phyloP scores from a whole-genome alignment of 352 stramenopile species.

The Thraustochytrium sp. region DNA sequence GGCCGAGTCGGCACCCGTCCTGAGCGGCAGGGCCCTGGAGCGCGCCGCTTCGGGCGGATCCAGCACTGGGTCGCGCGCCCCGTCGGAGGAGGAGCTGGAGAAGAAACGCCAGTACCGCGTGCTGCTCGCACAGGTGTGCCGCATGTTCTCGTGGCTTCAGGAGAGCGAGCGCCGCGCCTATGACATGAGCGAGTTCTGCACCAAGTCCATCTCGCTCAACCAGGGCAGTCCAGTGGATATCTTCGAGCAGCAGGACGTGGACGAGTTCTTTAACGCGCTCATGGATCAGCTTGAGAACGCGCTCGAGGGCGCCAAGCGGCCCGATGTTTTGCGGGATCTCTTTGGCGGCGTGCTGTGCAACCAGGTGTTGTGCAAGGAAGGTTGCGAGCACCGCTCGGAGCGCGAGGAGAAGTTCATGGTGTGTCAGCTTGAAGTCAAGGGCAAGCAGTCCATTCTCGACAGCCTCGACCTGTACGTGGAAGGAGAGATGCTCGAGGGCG shows the following conservation, averaged over 20 bases:
- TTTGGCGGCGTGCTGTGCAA: constrained; percentile 58
- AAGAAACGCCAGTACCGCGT: not conserved
- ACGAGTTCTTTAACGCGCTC: constrained; percentile 49
- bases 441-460: constrained; percentile 48
- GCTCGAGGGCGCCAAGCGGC: not conserved
- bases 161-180: constrained; percentile 46
- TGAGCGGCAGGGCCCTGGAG: too few species aligned
- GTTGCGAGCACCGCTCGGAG: constrained; percentile 55
- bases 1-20: not conserved
- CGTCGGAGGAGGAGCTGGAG: not conserved
- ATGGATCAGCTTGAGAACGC: constrained; percentile 47
- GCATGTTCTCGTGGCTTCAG: constrained; percentile 47
- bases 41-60: too few species aligned
- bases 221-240: constrained; percentile 12
- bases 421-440: constrained; percentile 66
- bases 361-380: constrained; percentile 58
- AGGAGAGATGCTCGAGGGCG: constrained; percentile 48
- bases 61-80: not conserved
- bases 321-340: not conserved
- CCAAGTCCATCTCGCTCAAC: constrained; percentile 5
- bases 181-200: constrained; percentile 40
- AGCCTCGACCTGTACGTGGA: constrained; percentile 52
- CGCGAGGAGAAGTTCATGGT: constrained; percentile 75
- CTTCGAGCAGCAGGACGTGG: constrained; percentile 50
- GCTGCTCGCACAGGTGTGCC: constrained; percentile 41